A percentile compares a stretch with the other conserved stretches of the same genome.
Conservation (phyloP, 2,329 filamentous ascomycete genomes). For the Epichloe sibirici region DNA sequence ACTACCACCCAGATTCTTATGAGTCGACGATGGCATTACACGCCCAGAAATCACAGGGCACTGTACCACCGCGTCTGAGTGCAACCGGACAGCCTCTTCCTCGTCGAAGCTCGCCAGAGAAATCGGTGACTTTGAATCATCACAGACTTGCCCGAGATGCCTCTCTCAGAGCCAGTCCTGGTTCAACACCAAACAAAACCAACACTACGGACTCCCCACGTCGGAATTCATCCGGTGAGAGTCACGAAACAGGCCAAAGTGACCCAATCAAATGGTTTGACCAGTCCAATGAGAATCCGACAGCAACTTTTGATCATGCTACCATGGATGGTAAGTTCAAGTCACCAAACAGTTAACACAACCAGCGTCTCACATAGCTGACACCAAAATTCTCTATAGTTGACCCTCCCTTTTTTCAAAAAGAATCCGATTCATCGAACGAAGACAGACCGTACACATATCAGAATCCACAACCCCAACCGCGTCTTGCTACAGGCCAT, state of each 20-base stretch:
- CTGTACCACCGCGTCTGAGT: slow-evolving; percentile 14
- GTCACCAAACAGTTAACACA: not conserved
- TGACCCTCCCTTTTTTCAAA: slow-evolving; percentile 44
- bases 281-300: slow-evolving; percentile 37
- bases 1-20: slow-evolving; percentile 6
- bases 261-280: slow-evolving; percentile 45
- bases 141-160: slow-evolving; percentile 33
- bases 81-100: slow-evolving; percentile 29
- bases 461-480: slow-evolving; percentile 13
- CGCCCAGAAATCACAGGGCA: slow-evolving; percentile 12
- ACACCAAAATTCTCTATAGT: slow-evolving; percentile 16
- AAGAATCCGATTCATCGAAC: slow-evolving; percentile 38
- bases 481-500: slow-evolving; percentile 25
- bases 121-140: slow-evolving; percentile 35
- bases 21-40: slow-evolving; percentile 19
- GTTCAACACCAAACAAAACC: slow-evolving; percentile 11
- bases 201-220: slow-evolving; percentile 14
- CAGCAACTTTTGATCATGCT: slow-evolving; percentile 26
- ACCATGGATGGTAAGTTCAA: slow-evolving; percentile 35
- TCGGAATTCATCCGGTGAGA: slow-evolving; percentile 36
- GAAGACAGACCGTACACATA: slow-evolving; percentile 25
- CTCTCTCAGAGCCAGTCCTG: slow-evolving; percentile 17
- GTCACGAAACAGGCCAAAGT: slow-evolving; percentile 34
- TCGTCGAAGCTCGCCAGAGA: slow-evolving; percentile 30
- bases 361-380: not conserved